Conservation (phyloP, 306 rosid species). For the Ammopiptanthus mongolicus region DNA sequence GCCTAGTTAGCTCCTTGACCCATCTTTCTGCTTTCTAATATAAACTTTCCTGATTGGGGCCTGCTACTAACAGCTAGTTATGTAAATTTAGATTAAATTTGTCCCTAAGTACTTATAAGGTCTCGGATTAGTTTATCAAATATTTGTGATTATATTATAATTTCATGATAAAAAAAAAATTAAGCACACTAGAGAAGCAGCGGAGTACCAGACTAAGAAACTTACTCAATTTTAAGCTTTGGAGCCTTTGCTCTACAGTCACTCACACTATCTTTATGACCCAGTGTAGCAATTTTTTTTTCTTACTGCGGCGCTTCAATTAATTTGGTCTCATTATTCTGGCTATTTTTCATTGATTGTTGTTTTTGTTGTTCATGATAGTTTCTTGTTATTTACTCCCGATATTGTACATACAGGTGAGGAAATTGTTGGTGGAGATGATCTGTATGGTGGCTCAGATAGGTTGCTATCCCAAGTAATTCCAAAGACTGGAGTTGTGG, state of each 20-base stretch:
- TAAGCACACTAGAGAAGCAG: background rate
- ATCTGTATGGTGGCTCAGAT: conserved; percentile 86
- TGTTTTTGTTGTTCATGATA: no score
- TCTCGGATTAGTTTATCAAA: background rate
- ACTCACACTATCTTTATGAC: background rate
- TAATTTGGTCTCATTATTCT: no score
- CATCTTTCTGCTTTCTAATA: no score
- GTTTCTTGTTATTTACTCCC: no score
- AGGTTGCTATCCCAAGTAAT: conserved; percentile 70
- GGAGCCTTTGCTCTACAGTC: background rate
- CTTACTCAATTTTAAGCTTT: background rate
- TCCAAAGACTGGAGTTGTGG: conserved; percentile 73
- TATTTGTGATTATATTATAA: background rate
- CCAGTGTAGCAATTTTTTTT: background rate
- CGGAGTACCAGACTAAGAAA: background rate
- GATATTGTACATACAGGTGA: conserved; percentile 48
- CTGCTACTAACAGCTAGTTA: no score
- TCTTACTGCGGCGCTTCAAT: background rate
- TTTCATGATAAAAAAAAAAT: background rate
- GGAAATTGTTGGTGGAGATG: conserved; percentile 90
- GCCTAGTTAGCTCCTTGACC: no score
- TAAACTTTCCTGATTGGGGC: no score
- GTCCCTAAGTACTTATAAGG: background rate
- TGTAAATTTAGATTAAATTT: background rate
- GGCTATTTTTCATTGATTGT: no score